Conservation (phyloP, 176 grass and related monocot genomes). For the Luzula sylvatica region DNA sequence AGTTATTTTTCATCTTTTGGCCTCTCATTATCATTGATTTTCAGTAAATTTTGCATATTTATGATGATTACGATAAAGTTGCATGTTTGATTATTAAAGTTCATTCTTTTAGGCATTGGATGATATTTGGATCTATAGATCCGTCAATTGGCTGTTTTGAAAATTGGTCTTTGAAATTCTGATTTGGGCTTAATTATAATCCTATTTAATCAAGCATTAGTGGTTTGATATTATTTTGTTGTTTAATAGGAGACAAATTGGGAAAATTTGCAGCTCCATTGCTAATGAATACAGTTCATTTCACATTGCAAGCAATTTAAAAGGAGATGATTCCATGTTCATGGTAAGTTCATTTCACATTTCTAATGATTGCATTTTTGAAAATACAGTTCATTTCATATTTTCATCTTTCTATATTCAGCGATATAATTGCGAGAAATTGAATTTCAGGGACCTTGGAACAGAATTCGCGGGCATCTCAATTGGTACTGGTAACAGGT, state of each 20-base stretch:
- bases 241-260: constrained; percentile 92
- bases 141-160: not conserved
- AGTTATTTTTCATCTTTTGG: constrained; percentile 31
- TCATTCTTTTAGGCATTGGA: not conserved
- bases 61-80: not conserved
- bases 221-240: too few relatives aligned
- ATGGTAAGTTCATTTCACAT: too few relatives aligned
- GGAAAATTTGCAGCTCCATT: constrained; percentile 97
- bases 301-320: constrained; percentile 81
- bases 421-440: too few relatives aligned
- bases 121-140: not conserved
- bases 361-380: too few relatives aligned
- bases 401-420: too few relatives aligned
- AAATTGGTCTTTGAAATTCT: not conserved
- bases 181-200: constrained; percentile 11
- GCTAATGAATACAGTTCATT: constrained; percentile 99
- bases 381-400: too few relatives aligned
- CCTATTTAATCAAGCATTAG: constrained; percentile 96
- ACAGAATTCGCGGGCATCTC: too few relatives aligned
- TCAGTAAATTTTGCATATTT: not conserved
- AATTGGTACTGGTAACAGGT: too few relatives aligned
- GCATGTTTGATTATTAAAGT: constrained; percentile 5
- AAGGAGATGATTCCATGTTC: constrained; percentile 22
- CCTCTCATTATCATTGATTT: not conserved
- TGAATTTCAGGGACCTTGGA: too few relatives aligned